Conservation (phyloP, 805 yeast genomes). For the Komagataella mondaviorum region DNA sequence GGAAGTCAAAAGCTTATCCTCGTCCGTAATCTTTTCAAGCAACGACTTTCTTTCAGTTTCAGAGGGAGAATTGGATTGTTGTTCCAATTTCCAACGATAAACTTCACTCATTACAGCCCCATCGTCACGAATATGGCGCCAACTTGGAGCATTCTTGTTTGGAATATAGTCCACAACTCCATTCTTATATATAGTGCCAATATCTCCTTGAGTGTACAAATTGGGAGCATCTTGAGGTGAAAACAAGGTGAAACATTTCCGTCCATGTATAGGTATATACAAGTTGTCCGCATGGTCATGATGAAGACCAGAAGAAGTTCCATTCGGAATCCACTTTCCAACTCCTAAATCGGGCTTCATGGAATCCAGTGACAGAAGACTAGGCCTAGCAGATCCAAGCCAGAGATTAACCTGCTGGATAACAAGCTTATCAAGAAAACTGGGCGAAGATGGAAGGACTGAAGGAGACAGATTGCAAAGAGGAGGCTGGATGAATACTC, state of each 20-base stretch:
- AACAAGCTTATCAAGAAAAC: conserved; percentile 24
- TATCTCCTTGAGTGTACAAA: conserved; percentile 51
- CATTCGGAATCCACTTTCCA: conserved; percentile 46
- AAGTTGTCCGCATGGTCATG: conserved; percentile 76
- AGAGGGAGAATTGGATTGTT: conserved; percentile 4
- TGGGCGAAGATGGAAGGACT: conserved; percentile 27
- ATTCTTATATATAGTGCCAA: conserved; percentile 36
- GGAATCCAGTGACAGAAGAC: conserved; percentile 6
- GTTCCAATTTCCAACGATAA: conserved; percentile 25
- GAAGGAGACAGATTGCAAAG: conserved; percentile 26
- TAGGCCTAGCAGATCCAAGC: conserved; percentile 36
- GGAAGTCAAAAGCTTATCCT: conserved; percentile 11
- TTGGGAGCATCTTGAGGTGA: conserved; percentile 48
- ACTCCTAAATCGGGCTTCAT: conserved; percentile 20
- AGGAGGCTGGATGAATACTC: conserved; percentile 49
- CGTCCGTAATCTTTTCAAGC: conserved; percentile 14
- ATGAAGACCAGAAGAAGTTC: conserved; percentile 61
- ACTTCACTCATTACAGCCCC: conserved; percentile 43
- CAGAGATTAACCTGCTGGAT: conserved; percentile 69
- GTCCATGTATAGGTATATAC: conserved; percentile 47
- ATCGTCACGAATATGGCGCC: conserved; percentile 51
- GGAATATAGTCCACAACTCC: conserved; percentile 55
- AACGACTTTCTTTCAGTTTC: conserved; percentile 14
- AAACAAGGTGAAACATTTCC: conserved; percentile 53
- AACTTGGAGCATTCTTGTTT: conserved; percentile 42